phyloP scores from a whole-genome alignment of 148 eudicot genomes.

The Camellia lanceoleosa region DNA sequence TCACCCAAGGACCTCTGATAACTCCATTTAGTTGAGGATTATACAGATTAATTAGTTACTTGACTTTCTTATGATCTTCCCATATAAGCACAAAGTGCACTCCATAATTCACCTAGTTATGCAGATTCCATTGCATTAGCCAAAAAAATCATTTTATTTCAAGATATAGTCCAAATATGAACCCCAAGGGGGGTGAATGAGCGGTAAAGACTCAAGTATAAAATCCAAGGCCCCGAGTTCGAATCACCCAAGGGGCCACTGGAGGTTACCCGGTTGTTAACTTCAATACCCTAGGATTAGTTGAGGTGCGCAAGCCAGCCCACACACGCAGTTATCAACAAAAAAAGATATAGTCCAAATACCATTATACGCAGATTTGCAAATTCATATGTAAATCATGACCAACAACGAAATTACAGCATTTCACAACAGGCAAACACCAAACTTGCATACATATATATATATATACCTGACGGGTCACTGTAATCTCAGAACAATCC shows the following conservation, averaged over 20 bases:
- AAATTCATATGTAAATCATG: background rate
- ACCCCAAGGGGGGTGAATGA: too few relatives aligned
- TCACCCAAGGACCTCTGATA: background rate
- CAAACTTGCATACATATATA: background rate
- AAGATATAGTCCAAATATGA: too few relatives aligned
- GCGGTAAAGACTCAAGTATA: too few relatives aligned
- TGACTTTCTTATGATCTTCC: background rate
- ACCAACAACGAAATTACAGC: background rate
- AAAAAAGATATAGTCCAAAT: too few relatives aligned
- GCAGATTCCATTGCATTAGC: background rate
- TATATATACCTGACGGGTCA: constrained; percentile 84
- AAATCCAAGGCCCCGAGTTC: too few relatives aligned
- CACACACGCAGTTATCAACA: too few relatives aligned
- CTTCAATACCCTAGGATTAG: too few relatives aligned
- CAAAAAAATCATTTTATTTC: too few relatives aligned
- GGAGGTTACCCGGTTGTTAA: too few relatives aligned
- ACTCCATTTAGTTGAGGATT: background rate
- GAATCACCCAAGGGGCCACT: too few relatives aligned
- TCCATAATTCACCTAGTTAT: background rate
- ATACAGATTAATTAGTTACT: background rate
- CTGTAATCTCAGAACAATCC: constrained; percentile 80
- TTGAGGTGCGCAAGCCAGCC: too few relatives aligned
- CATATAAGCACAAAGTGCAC: background rate
- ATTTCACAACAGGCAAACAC: background rate
- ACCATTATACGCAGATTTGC: background rate